A percentile compares a stretch with the other conserved stretches of the same genome.
Conservation (phyloP, 768 basidiomycete species). For the Trametes gibbosa region DNA sequence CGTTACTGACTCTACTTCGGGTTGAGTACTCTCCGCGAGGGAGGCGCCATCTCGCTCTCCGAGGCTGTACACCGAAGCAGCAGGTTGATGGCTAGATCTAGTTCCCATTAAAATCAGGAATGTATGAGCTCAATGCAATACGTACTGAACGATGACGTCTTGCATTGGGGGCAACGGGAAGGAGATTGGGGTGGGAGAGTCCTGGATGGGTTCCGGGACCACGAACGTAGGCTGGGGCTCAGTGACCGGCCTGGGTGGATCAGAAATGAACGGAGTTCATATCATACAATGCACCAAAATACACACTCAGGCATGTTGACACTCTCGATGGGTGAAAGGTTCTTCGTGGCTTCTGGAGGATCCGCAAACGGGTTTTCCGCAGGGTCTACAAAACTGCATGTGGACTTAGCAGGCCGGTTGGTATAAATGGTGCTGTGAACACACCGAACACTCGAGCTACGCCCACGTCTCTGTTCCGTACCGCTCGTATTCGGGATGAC, state of each 20-base stretch:
- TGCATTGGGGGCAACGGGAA: slow-evolving; percentile 45
- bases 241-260: not conserved
- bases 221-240: not conserved
- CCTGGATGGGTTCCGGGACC: slow-evolving; percentile 1
- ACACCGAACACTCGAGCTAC: slow-evolving; percentile 29
- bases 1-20: slow-evolving; percentile 18
- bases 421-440: not conserved
- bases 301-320: slow-evolving; percentile 35
- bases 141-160: slow-evolving; percentile 38
- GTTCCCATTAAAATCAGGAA: not conserved
- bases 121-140: too few relatives aligned
- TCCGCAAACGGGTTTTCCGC: slow-evolving; percentile 30
- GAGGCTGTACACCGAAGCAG: slow-evolving; percentile 20
- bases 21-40: slow-evolving; percentile 3
- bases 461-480: slow-evolving; percentile 22
- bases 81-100: slow-evolving; percentile 18
- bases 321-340: slow-evolving; percentile 29
- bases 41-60: slow-evolving; percentile 14
- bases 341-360: slow-evolving; percentile 18
- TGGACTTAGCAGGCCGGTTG: not conserved
- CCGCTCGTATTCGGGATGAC: slow-evolving; percentile 9
- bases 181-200: slow-evolving; percentile 28
- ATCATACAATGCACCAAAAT: too few relatives aligned
- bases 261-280: not conserved
- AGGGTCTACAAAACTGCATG: slow-evolving; percentile 13